phyloP scores from a whole-genome alignment of 2,329 filamentous ascomycete genomes.

The Phoma sp. region DNA sequence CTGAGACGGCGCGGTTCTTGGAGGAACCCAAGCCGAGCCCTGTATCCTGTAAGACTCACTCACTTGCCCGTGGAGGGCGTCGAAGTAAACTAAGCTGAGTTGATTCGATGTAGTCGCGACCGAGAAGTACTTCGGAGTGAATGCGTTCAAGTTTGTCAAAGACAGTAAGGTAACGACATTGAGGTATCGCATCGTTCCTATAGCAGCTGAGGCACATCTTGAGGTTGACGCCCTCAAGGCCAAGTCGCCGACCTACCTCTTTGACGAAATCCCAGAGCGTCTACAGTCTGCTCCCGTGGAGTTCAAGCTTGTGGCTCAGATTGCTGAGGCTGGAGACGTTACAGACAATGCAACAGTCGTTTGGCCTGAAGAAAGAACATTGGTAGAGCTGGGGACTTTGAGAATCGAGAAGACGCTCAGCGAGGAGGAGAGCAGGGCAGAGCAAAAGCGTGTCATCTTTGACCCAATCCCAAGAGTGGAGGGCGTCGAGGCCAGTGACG shows the following conservation, averaged over 20 bases:
- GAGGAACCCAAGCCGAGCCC: conserved; percentile 58
- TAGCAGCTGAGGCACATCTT: conserved; percentile 50
- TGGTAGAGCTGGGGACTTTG: conserved; percentile 60
- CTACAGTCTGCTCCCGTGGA: conserved; percentile 47
- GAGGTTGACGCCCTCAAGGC: conserved; percentile 46
- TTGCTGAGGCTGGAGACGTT: conserved; percentile 56
- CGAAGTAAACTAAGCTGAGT: not conserved
- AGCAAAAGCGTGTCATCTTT: conserved; percentile 62
- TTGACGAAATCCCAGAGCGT: conserved; percentile 54
- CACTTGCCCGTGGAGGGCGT: too few species aligned
- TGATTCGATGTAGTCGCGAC: conserved; percentile 43
- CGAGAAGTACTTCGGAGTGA: conserved; percentile 57
- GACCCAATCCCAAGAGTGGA: conserved; percentile 63
- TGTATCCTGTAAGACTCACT: conserved; percentile 41
- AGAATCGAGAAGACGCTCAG: conserved; percentile 51
- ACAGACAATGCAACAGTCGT: conserved; percentile 57
- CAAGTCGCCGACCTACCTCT: conserved; percentile 55
- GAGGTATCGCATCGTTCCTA: conserved; percentile 58
- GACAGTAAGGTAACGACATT: conserved; percentile 54
- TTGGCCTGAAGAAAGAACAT: conserved; percentile 59
- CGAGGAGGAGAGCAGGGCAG: conserved; percentile 49
- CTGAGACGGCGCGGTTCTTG: conserved; percentile 57
- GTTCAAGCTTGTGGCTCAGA: conserved; percentile 59
- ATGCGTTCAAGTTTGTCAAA: conserved; percentile 56
- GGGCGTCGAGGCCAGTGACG: conserved; percentile 59